Conservation (phyloP, 768 basidiomycete genomes). For the Boletus sp. region DNA sequence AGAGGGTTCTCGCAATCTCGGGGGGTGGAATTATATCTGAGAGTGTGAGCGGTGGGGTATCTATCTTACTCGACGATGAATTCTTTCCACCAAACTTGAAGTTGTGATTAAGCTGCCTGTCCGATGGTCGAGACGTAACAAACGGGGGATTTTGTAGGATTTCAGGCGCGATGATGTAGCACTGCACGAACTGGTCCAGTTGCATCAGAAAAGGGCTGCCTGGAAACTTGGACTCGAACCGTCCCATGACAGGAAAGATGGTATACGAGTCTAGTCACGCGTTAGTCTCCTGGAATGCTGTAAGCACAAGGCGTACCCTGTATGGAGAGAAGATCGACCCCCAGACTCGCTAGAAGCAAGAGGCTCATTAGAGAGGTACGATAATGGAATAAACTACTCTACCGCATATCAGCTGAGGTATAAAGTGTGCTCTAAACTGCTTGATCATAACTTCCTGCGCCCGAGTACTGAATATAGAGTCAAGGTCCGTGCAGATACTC, state of each 20-base stretch:
- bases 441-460: slow-evolving; percentile 24
- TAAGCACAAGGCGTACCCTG: slow-evolving; percentile 10
- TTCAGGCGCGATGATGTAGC: slow-evolving; percentile 12
- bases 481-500: not conserved
- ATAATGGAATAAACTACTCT: not conserved
- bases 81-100: slow-evolving; percentile 70
- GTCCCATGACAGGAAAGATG: slow-evolving; percentile 12
- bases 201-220: slow-evolving; percentile 33
- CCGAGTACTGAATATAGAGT: slow-evolving; percentile 13
- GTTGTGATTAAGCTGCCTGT: slow-evolving; percentile 64
- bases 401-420: slow-evolving; percentile 41
- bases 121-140: slow-evolving; percentile 45
- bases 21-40: slow-evolving; percentile 75
- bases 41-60: slow-evolving; percentile 43
- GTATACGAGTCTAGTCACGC: slow-evolving; percentile 11
- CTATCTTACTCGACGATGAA: slow-evolving; percentile 13
- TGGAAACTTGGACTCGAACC: slow-evolving; percentile 35
- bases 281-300: not conserved
- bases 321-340: slow-evolving; percentile 18
- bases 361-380: slow-evolving; percentile 7
- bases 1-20: slow-evolving; percentile 47
- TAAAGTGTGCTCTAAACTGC: slow-evolving; percentile 36
- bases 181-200: slow-evolving; percentile 21
- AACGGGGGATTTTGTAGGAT: slow-evolving; percentile 27
- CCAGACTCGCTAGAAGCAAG: slow-evolving; percentile 21